Evolutionary conservation across 352 stramenopile genomes (phyloP), one percentile per base, ranked within the genome.

Genomic region (Globisporangium iwayamae): DNA sequence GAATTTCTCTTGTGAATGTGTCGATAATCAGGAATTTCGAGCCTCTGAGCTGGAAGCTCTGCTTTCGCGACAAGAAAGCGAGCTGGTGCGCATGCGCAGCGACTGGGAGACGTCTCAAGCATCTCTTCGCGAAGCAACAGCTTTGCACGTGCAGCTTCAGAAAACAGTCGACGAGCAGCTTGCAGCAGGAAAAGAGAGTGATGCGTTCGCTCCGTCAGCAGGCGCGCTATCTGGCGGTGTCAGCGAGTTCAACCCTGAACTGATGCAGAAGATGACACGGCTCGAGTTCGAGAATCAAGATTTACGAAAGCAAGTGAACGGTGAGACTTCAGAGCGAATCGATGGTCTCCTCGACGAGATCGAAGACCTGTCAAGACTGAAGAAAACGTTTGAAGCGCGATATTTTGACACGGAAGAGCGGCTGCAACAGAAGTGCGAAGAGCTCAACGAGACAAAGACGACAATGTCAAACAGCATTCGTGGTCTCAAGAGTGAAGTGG

Each of bases 301-400:
- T 4, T 56, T 94, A 7, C 72, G 75, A 60, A 75, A 67, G 22
- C 79, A 79, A 69, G 46, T 91, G 7, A 61, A 84, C n/a, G 68
- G 70, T 10, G 81, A 85, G 39, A 88, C 79, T 10, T 69, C 73
- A 0, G 76, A 84, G 53, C 72, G 71, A 39, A 79, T 94, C 30
- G 81, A 91, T 25, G 39, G 32, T 2, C 68, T 94, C 1, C 38
- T 83, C 0, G 81, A 94, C 55, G 63, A 89, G 4, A 56, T 92
- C 2, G 79, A 84, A 13, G 74, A 90, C 38, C 39, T 86, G 32
- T 68, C 63, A 28, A 74, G 83, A 0, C 65, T 94, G n/a, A 92
- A 91, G 50, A 75, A 78, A 41, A 86, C 72, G 14, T 94, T 91
- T 52, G 85, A 91, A 62, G 53, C 47, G 0, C 88, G 87, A 59